Conservation (phyloP, 179 eudicot species). For the Silene vulgaris region DNA sequence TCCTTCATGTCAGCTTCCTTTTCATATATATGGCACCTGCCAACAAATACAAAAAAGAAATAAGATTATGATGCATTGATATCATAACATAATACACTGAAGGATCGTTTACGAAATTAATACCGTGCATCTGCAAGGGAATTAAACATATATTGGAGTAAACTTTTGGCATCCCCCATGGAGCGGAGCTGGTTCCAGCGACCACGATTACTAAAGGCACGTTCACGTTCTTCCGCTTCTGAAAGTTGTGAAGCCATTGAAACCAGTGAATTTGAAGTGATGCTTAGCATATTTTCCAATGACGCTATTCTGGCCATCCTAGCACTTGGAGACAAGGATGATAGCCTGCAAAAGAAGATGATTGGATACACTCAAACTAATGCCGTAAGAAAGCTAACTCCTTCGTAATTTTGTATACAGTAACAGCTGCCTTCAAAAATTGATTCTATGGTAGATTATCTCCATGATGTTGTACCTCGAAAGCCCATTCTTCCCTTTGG, state of each 20-base stretch:
- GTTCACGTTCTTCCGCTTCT: conserved; percentile 98
- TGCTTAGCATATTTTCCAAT: conserved; percentile 83
- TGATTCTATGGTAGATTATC: not conserved
- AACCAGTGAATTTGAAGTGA: conserved; percentile 94
- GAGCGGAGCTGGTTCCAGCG: conserved; percentile 94
- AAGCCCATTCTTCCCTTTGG: conserved; percentile 81
- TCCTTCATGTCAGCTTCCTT: conserved; percentile 77
- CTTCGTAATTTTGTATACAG: not conserved
- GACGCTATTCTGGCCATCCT: conserved; percentile 95
- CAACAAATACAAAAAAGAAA: conserved; percentile 12
- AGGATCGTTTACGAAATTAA: not conserved
- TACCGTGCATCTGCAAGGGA: conserved; percentile 82
- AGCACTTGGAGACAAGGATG: conserved; percentile 86
- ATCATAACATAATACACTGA: not conserved
- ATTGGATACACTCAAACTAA: conserved; percentile 15
- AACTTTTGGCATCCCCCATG: conserved; percentile 90
- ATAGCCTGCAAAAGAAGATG: conserved; percentile 43
- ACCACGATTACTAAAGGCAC: conserved; percentile 72
- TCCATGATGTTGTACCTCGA: conserved; percentile 49
- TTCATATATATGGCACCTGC: conserved; percentile 82
- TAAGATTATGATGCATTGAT: not conserved
- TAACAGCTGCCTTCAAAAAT: not conserved
- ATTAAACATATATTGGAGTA: conserved; percentile 89
- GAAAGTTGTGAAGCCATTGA: conserved; percentile 99
- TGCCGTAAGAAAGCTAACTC: conserved; percentile 7